phyloP scores from a whole-genome alignment of 2,329 filamentous ascomycete species.

The Aulographum hederae region DNA sequence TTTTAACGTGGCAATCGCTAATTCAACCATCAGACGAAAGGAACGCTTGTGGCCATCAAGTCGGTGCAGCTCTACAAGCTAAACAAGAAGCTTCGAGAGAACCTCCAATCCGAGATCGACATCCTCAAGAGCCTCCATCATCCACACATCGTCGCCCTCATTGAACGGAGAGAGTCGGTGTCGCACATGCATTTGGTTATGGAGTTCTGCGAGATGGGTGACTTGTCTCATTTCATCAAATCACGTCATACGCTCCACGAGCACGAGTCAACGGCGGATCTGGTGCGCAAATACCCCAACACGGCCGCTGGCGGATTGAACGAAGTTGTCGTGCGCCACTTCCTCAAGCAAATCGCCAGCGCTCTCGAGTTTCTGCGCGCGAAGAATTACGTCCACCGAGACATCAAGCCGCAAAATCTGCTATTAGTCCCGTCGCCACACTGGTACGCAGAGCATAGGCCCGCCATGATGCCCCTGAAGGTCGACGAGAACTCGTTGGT shows the following conservation, averaged over 20 bases:
- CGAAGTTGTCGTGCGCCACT: conserved; percentile 92
- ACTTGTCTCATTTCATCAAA: conserved; percentile 91
- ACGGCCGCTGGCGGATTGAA: conserved; percentile 69
- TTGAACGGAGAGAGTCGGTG: conserved; percentile 77
- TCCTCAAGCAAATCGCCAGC: conserved; percentile 84
- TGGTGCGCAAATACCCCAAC: conserved; percentile 87
- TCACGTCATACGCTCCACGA: conserved; percentile 66
- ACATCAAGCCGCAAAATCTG: conserved; percentile 94
- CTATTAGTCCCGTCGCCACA: conserved; percentile 67
- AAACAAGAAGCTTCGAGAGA: conserved; percentile 92
- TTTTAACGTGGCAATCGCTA: not conserved
- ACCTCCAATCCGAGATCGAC: conserved; percentile 85
- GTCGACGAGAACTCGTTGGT: conserved; percentile 66
- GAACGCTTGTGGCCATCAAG: conserved; percentile 83
- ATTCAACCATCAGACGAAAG: conserved; percentile 60
- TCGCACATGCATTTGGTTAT: conserved; percentile 92
- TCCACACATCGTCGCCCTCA: conserved; percentile 89
- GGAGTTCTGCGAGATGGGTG: conserved; percentile 95
- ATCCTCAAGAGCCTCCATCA: conserved; percentile 89
- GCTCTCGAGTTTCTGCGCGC: conserved; percentile 75
- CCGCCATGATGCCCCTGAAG: conserved; percentile 51
- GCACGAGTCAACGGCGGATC: conserved; percentile 68
- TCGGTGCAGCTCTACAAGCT: conserved; percentile 81
- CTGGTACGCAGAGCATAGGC: conserved; percentile 44
- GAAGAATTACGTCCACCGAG: conserved; percentile 81